Evolutionary conservation across 805 yeast species (phyloP).

Genomic region (Wickerhamomyces sydowiorum): DNA sequence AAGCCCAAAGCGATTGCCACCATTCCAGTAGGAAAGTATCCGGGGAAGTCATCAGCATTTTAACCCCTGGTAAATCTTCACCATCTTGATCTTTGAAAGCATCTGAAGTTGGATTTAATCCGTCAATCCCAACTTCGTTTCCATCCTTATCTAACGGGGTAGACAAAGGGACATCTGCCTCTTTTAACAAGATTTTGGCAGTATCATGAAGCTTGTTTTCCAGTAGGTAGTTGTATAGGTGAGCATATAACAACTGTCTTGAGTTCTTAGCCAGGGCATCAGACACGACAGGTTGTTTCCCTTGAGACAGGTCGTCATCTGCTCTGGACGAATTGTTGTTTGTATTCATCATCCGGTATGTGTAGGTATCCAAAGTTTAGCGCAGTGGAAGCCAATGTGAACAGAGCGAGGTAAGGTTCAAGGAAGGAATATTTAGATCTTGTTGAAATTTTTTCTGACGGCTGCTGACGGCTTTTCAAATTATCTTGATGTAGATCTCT

Average conservation of each 20-base stretch:
- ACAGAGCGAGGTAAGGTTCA: no score
- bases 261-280: slow-evolving; percentile 43
- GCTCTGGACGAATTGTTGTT: not conserved
- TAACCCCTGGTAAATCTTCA: slow-evolving; percentile 25
- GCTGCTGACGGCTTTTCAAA: no score
- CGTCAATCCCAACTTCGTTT: not conserved
- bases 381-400: no score
- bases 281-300: slow-evolving; percentile 26
- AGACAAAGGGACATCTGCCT: slow-evolving; percentile 37
- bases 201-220: slow-evolving; percentile 43
- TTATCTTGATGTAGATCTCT: no score
- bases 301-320: slow-evolving; percentile 4
- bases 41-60: slow-evolving; percentile 36
- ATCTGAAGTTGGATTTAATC: not conserved
- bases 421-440: no score
- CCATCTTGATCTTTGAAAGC: slow-evolving; percentile 7
- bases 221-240: slow-evolving; percentile 43
- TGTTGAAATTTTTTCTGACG: no score
- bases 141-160: slow-evolving; percentile 9
- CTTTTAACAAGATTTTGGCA: slow-evolving; percentile 41
- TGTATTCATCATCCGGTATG: not conserved
- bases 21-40: slow-evolving; percentile 49
- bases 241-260: slow-evolving; percentile 45
- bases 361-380: not conserved
- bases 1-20: slow-evolving; percentile 48